Base-by-base conservation (phyloP, 2,329 filamentous ascomycete genomes). In the Exophiala alcalophila region DNA sequence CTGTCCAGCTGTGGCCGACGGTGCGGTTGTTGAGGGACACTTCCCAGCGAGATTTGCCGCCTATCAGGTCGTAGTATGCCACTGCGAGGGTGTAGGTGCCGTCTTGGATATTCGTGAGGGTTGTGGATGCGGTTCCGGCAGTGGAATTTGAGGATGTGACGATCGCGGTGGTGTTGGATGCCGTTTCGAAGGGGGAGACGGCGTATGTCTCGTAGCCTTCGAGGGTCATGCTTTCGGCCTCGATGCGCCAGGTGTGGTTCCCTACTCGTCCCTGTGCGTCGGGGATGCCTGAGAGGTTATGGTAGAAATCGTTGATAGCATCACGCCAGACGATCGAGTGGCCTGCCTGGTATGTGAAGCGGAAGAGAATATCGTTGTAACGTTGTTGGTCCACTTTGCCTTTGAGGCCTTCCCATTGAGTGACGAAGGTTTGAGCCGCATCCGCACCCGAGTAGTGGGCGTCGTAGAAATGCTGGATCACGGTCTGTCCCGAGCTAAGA, bases 311-410 rank as follows among this genome's bases (percentile, higher is more conserved):
- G 55, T 67, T 77, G 63, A 86, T 77, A 1, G 78, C 71, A 56
- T 86, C 83, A 10, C 83, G 72, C 83, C 83, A 87, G 11, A 85
- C 77, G 12, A 86, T 69, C 0, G 80, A 71, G 61, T 86, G 83
- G 0, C 82, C 83, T 0, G 83, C 78, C 60, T 86, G 83, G 59
- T 79, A 86, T 2, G 64, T 65, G 8, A 83, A 72, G 2, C 77
- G 72, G 62, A 74, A 79, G 1, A 77, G 65, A 23, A 77, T 70
- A 32, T 84, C 70, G 4, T 77, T 65, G 58, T 70, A 84, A 16
- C 81, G 71, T 61, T 82, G 71, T 4, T 62, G 48, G 58, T 86
- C 83, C 32, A 86, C 69, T 30, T 72, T 72, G 2, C 69, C 75
- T 36, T 70, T 54, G 0, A 85, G 65, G 0, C 66, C 64, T 39